A percentile compares a stretch with the other conserved stretches of the same genome.
Conservation (phyloP, 202 grass and related monocot genomes). For the Panicum virgatum region DNA sequence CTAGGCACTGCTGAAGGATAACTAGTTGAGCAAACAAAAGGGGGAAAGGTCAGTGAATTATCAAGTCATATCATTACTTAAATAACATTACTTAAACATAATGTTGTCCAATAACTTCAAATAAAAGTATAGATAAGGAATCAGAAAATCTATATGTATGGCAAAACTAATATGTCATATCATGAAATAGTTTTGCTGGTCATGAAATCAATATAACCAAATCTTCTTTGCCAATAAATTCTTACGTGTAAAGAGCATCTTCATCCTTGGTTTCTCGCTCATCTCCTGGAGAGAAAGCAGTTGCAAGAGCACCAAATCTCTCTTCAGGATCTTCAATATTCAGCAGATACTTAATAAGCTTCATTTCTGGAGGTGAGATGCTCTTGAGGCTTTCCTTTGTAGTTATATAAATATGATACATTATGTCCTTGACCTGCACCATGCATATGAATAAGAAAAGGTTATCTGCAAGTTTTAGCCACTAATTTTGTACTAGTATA, state of each 20-base stretch:
- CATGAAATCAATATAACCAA: not conserved
- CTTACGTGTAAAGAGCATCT: slow-evolving; percentile 89
- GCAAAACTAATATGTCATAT: not conserved
- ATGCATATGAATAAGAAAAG: slow-evolving; percentile 13
- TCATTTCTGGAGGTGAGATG: slow-evolving; percentile 86
- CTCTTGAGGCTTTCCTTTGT: slow-evolving; percentile 77
- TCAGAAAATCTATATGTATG: not conserved
- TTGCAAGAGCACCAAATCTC: slow-evolving; percentile 67
- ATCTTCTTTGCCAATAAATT: not conserved
- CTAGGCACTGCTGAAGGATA: not conserved
- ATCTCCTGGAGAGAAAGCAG: slow-evolving; percentile 80
- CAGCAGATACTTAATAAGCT: slow-evolving; percentile 86
- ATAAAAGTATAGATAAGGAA: not conserved
- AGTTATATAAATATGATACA: slow-evolving; percentile 76
- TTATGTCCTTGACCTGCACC: slow-evolving; percentile 65
- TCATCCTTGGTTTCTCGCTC: slow-evolving; percentile 59
- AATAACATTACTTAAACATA: too few species aligned
- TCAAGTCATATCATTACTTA: not conserved
- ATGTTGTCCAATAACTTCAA: slow-evolving; percentile 5
- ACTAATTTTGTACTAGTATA: not conserved
- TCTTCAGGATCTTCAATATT: slow-evolving; percentile 93
- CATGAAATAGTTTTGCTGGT: not conserved
- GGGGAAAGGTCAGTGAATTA: not conserved
- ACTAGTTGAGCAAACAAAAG: not conserved
- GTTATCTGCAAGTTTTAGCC: not conserved